Evolutionary conservation across 371 early-diverging fungal genomes (phyloP), one percentile per base, ranked within the genome.

Genomic region (Circinella umbellata): DNA sequence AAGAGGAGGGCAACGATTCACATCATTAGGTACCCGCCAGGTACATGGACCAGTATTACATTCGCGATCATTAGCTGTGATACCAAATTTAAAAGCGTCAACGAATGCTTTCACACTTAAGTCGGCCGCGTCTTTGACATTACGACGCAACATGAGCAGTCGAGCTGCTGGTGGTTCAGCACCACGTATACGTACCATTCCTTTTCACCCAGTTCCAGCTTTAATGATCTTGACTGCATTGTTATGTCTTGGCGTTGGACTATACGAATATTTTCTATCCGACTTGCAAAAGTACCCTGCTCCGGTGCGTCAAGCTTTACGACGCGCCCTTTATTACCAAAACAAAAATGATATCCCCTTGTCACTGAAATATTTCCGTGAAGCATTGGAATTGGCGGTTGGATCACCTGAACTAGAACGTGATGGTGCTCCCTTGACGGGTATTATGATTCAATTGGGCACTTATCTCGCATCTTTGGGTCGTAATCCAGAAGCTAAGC

Each of bases 381-480:
- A 77, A 48, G 88, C 89, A 0, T 69, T 88, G 10, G 75, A 76
- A 1, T 72, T 83, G 9, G 90, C 86, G 0, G 72, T 87, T 36
- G 76, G 74, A 15, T 76, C 85, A 20, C 76, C 80, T 6, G 84
- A 85, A 66, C 59, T 90, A 55, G 83, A 80, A 34, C 76, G 76
- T 6, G 73, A 87, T 27, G 84, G 86, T 0, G 83, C 87, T 0
- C 87, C 87, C 13, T 77, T 90, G 35, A 89, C 87, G 0, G 89
- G 90, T 9, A 89, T 90, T 49, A 81, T 90, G 83, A 89, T 90
- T 63, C 90, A 88, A 55, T 64, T 86, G 8, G 90, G 88, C 1
- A 73, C 80, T 1, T 51, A 87, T 53, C 80, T 86, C 20, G 86
- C 88, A 63, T 73, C 75, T 3, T 57, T 87, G 73, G 87, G 83